phyloP scores from a whole-genome alignment of 768 basidiomycete species.

The Pseudohyphozyma bogoriensis region DNA sequence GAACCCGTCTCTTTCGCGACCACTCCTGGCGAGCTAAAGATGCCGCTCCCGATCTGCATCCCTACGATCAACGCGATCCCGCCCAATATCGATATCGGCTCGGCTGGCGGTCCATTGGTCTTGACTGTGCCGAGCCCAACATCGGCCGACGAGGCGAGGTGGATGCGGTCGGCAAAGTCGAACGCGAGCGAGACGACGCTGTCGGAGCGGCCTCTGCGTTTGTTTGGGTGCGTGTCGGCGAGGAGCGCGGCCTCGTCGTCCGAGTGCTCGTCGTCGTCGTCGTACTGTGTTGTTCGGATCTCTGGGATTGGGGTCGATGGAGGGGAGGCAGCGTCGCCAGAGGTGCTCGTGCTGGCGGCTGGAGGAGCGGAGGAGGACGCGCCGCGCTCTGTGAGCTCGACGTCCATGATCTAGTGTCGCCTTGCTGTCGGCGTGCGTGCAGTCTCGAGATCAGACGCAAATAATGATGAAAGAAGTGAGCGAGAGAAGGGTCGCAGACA shows the following conservation, averaged over 20 bases:
- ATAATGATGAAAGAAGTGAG: too few relatives aligned
- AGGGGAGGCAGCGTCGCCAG: background rate
- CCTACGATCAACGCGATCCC: conserved; percentile 18
- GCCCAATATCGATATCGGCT: background rate
- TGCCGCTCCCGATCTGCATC: conserved; percentile 25
- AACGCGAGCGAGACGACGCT: background rate
- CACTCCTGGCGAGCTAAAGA: conserved; percentile 47
- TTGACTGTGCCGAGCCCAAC: too few relatives aligned
- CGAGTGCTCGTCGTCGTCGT: background rate
- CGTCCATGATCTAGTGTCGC: too few relatives aligned
- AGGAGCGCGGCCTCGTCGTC: background rate
- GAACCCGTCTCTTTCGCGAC: conserved; percentile 79
- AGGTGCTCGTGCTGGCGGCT: background rate
- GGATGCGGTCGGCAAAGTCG: background rate
- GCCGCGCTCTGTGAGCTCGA: too few relatives aligned
- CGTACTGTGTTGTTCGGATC: background rate
- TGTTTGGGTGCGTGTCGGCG: background rate
- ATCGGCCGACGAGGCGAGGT: background rate
- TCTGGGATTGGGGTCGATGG: background rate
- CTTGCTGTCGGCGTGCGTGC: too few relatives aligned
- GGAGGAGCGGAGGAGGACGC: background rate
- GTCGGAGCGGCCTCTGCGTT: background rate
- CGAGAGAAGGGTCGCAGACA: too few relatives aligned
- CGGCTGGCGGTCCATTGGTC: too few relatives aligned
- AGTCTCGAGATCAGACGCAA: too few relatives aligned